These are phyloP conservation scores for Acacia acuminata DNA, from an alignment of 306 rosid genomes.

Conservation along the genomic window DNA sequence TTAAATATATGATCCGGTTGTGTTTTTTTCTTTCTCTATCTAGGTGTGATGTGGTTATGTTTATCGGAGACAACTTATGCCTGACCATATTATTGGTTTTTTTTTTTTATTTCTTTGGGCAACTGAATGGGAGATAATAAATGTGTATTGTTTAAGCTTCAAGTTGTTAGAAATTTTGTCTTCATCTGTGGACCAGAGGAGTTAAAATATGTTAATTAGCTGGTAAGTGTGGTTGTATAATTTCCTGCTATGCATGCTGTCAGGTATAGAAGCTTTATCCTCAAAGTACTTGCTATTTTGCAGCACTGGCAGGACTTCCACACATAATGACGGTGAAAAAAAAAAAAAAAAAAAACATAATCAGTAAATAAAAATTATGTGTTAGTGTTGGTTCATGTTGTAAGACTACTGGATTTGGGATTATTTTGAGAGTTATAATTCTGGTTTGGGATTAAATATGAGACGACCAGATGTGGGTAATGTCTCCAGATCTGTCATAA, in stretches of 20 bases:
- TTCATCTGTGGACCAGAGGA: not conserved
- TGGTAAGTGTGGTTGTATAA: not conserved
- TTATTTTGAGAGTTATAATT: too few relatives aligned
- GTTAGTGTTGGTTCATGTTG: not conserved
- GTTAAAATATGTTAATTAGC: not conserved
- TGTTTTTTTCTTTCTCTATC: constrained; percentile 13
- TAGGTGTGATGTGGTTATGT: constrained; percentile 29
- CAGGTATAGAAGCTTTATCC: not conserved
- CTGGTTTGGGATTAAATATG: not conserved
- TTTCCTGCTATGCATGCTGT: not conserved
- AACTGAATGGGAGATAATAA: constrained; percentile 20
- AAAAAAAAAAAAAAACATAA: too few relatives aligned
- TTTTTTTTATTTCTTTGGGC: constrained; percentile 1
- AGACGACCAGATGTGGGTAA: too few relatives aligned
- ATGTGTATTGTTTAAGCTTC: not conserved
- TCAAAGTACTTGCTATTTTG: not conserved
- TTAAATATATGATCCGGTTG: not conserved
- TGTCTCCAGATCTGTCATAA: too few relatives aligned
- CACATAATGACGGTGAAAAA: not conserved
- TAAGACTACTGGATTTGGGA: too few relatives aligned
- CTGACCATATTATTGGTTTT: constrained; percentile 26
- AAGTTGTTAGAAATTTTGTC: not conserved
- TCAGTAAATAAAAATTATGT: not conserved
- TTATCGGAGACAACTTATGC: constrained; percentile 6
- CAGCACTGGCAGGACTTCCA: not conserved